A percentile compares a stretch with the other conserved stretches of the same genome.
These are phyloP conservation scores for Andrographis paniculata DNA, from an alignment of 305 asterid species.

Conservation along the genomic window DNA sequence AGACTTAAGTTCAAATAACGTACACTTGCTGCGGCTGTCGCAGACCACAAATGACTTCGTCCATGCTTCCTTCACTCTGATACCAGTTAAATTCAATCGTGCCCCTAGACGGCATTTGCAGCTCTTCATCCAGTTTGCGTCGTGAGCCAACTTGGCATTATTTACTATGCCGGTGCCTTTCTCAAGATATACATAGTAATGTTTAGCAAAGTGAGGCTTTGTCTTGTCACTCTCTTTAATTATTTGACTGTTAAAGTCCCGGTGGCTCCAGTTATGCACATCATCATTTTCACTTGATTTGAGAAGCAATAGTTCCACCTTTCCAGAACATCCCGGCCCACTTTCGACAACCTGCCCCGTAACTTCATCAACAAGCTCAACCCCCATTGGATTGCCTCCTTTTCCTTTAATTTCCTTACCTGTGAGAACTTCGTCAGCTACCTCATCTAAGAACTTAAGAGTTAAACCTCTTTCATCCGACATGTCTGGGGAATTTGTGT, in stretches of 20 bases:
- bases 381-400: constrained; percentile 17
- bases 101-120: constrained; percentile 42
- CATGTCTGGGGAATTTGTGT: constrained; percentile 10
- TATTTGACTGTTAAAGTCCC: constrained; percentile 25
- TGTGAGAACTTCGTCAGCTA: constrained; percentile 33
- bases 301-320: constrained; percentile 44
- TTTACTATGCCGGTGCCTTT: constrained; percentile 31
- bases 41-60: constrained; percentile 29
- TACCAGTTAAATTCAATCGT: constrained; percentile 18
- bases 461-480: constrained; percentile 24
- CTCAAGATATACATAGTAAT: no score
- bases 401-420: constrained; percentile 34
- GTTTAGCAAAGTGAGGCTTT: constrained; percentile 40
- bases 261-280: constrained; percentile 17
- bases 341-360: constrained; percentile 20
- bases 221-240: constrained; percentile 25
- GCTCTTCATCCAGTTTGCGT: constrained; percentile 22
- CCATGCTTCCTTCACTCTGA: constrained; percentile 26
- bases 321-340: constrained; percentile 36
- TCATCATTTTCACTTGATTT: constrained; percentile 19
- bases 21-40: constrained; percentile 29
- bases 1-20: constrained; percentile 5
- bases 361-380: constrained; percentile 28
- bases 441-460: constrained; percentile 32
- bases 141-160: constrained; percentile 31